Evolutionary conservation across 441 rosid genomes (phyloP), one percentile per base, ranked within the genome.

Genomic region (Capsella rubella): DNA sequence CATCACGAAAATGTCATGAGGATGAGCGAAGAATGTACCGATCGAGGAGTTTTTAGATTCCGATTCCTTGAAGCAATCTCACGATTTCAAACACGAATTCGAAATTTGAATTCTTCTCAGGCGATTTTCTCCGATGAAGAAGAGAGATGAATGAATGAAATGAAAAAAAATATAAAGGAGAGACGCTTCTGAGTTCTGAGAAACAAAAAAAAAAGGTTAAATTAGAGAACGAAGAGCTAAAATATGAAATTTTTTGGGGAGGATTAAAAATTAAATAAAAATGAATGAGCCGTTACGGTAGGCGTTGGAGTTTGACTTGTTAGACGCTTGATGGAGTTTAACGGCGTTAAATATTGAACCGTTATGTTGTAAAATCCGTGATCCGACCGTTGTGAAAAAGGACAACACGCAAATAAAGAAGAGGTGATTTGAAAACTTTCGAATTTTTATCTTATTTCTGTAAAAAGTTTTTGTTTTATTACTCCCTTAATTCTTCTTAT

Each of bases 311-410:
- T 72, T 72, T 77, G 80, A 77, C 80, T 58, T 76, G 57, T 66
- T 53, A 77, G 46, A 25, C 61, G 52, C 64, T 16, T 14, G n/a
- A 3, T 3, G 35, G 15, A 29, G 21, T 8, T 54, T 31, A 67
- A 51, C 79, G 79, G 47, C 71, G 79, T 76, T 69, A 67, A 28
- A 0, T 42, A 12, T 67, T 53, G 43, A 77, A 57, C 80, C 80
- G 80, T 77, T 72, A 60, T 59, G 53, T 46, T 72, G 77, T 34
- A 15, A 65, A 53, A 60, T 77, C 77, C 80, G 80, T 77, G 73
- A 77, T 77, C 80, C 80, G 77, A 78, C 81, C 81, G 81, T 78
- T 78, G 81, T 28, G 76, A 60, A 66, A 64, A 77, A 64, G 51
- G 73, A 67, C 69, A 77, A 65, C 51, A 71, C 67, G 52, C 35